Evolutionary conservation across 2,329 filamentous ascomycete species (phyloP).

Genomic region (Paecilomyces formosus): DNA sequence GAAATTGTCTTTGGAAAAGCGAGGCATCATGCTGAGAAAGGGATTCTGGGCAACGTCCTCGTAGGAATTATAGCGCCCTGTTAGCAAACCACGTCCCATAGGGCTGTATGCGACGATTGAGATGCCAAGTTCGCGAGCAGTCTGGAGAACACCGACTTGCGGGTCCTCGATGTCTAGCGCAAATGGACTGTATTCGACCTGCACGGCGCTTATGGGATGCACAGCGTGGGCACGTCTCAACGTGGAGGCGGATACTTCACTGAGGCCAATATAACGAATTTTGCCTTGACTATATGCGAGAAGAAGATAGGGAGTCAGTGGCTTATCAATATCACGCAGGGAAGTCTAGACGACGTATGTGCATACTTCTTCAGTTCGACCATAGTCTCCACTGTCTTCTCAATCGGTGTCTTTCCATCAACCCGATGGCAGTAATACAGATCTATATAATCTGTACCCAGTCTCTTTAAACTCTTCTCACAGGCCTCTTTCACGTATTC

Average conservation of each 20-base stretch:
- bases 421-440: constrained; percentile 41
- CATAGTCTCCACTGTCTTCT: constrained; percentile 38
- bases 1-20: background rate
- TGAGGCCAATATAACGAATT: constrained; percentile 40
- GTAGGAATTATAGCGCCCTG: constrained; percentile 2
- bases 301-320: too few relatives aligned
- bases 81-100: constrained; percentile 30
- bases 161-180: constrained; percentile 37
- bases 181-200: constrained; percentile 43
- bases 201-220: constrained; percentile 39
- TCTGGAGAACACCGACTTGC: constrained; percentile 30
- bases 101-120: constrained; percentile 35
- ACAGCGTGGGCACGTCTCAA: constrained; percentile 40
- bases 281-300: background rate
- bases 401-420: constrained; percentile 36
- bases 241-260: constrained; percentile 35
- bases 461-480: constrained; percentile 24
- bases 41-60: background rate
- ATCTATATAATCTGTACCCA: constrained; percentile 33
- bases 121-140: constrained; percentile 42
- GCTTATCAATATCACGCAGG: too few relatives aligned
- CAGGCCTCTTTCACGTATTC: constrained; percentile 30
- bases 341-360: too few relatives aligned
- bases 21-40: background rate
- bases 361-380: constrained; percentile 33